Evolutionary conservation across 108 stramenopile species (phyloP), one percentile per base, ranked within the genome.

Genomic region (Thalassiosira profunda): DNA sequence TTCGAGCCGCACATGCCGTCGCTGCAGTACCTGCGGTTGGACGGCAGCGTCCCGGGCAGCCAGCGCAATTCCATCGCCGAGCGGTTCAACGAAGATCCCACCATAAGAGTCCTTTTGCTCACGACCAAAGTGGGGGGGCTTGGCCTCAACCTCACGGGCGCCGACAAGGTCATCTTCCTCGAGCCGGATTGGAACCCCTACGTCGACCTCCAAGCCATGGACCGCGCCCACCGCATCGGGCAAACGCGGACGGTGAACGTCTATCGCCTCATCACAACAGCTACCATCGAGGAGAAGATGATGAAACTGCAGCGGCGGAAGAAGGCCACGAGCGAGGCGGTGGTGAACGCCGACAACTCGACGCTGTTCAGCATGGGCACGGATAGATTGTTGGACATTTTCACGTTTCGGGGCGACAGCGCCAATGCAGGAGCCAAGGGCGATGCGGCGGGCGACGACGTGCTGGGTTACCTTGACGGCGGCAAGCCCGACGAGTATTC

Each of bases 221-320:
- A 90, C 54, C 80, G 91, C 23, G 85, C 82, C 5, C 87, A 90
- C 40, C 70, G 91, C 10, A 88, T 92, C 14, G 91, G 91, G 28
- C 91, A 92, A 66, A 86, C 82, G 10, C 77, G 82, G 21, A 80
- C 84, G 12, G 97, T 98, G 29, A 88, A 96, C 66, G 94, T 97
- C 6, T 98, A 96, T 67, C 85, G 94, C 11, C 86, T 98, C 29
- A 89, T 98, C 2, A 95, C 95, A 8, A 53, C 55, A 23, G 77
- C 84, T 69, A 91, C 97, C 2, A 86, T 97, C 33, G 98, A 98
- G 77, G 96, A 97, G 68, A 89, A 92, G 45, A 94, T 97, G 7
- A 85, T 92, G 92, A 31, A 83, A 55, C 51, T 92, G 5, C 92
- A 96, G 53, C 46, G 77, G 18, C 73, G 58, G 2, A 96, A 96